These are phyloP conservation scores for Nothophaeocryptopus gaeumannii DNA, from an alignment of 2,329 filamentous ascomycete species.

Conservation along the genomic window DNA sequence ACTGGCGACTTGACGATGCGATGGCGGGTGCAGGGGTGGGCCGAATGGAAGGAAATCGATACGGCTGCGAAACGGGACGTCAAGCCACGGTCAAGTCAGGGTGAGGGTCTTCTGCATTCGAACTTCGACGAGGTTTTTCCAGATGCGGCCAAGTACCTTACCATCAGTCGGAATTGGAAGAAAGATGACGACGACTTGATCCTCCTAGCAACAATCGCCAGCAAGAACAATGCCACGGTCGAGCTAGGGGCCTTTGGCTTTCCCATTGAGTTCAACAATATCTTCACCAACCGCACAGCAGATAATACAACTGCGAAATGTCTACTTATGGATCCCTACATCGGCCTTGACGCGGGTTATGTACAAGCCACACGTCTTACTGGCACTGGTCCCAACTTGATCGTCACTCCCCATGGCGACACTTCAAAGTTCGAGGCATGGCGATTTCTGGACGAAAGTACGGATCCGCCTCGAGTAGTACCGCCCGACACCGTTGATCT, in stretches of 20 bases:
- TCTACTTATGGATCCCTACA: constrained; percentile 58
- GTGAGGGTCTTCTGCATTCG: constrained; percentile 1
- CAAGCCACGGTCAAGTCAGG: neutral
- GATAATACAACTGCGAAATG: constrained; percentile 52
- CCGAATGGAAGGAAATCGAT: constrained; percentile 48
- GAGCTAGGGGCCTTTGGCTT: constrained; percentile 59
- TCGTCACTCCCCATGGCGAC: constrained; percentile 54
- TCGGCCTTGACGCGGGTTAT: constrained; percentile 59
- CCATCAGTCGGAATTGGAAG: constrained; percentile 53
- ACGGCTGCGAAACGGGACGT: constrained; percentile 39
- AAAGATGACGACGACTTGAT: constrained; percentile 50
- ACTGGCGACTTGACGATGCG: constrained; percentile 58
- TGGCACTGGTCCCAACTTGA: constrained; percentile 53
- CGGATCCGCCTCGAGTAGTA: constrained; percentile 29
- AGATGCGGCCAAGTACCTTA: constrained; percentile 34
- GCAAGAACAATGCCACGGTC: constrained; percentile 40
- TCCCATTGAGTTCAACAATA: constrained; percentile 61
- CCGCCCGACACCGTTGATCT: neutral
- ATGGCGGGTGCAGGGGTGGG: constrained; percentile 45
- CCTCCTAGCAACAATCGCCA: constrained; percentile 53
- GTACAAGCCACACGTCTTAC: constrained; percentile 53
- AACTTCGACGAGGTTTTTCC: constrained; percentile 5
- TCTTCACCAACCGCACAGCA: constrained; percentile 54
- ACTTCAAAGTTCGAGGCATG: constrained; percentile 55
- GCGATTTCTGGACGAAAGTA: constrained; percentile 50